Base-by-base conservation (phyloP, 2,329 filamentous ascomycete species). In the Fusarium odoratissimum region DNA sequence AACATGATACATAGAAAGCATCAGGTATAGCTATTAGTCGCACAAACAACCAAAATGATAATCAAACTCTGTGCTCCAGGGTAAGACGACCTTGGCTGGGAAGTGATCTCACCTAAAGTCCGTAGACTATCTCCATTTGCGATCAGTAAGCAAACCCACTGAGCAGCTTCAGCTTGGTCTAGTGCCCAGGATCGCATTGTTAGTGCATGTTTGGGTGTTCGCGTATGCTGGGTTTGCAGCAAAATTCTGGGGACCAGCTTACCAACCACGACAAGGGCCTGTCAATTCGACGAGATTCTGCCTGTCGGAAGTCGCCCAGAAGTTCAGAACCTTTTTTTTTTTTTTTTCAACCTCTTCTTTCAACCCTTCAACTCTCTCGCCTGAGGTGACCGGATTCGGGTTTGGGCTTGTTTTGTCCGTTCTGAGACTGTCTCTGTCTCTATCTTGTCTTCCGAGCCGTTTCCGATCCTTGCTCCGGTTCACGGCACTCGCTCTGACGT, bases 281-380 rank as follows among this genome's bases (percentile, higher is more conserved):
- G 42, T 31, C 46, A 51, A 66, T 73, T 73, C 70, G 66, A 73
- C 64, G 19, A 60, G 54, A 71, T 73, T 73, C 66, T 60, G 63
- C 67, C 62, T 60, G 67, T 64, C 66, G 63, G 71, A 73, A 74
- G 67, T 73, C 71, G 71, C 41, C 54, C 48, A 71, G 35, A 54
- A 31, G 71, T 35, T 40, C 44, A 71, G 35, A 37, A 37, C 21
- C 45, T 46, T 44, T 66, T 55, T 37, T 21, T 37, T 21, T 37
- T 41, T 45, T 44, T 54, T 46, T 37, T 25, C 30, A 37, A 31
- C 33, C 40, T 35, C 41, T 60, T 58, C 11, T 40, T 33, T 42
- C 51, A 37, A 38, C 28, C 28, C 40, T 58, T 45, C 30, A 69
- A 33, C 56, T 31, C 28, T 31, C 28, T 72, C 42, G 55, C 46